Conservation (phyloP, 2,329 filamentous ascomycete genomes). For the Pseudogymnoascus sp. region DNA sequence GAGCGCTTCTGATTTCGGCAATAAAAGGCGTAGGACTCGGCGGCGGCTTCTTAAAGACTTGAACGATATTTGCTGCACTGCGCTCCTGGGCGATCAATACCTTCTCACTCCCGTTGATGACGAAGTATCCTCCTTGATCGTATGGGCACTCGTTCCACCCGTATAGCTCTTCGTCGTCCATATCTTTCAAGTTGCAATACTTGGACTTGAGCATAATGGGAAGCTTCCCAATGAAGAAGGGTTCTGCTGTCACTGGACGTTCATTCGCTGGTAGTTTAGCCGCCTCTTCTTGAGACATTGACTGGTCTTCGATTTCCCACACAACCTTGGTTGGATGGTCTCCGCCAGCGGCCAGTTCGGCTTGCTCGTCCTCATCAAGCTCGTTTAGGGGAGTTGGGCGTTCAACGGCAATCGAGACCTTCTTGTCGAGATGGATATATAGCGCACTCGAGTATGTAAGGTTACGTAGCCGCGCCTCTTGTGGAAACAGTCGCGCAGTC, state of each 20-base stretch:
- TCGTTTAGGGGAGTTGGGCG: constrained; percentile 59
- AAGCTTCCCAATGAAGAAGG: constrained; percentile 88
- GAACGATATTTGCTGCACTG: constrained; percentile 95
- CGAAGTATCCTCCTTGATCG: constrained; percentile 96
- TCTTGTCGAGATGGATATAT: constrained; percentile 82
- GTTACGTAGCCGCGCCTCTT: constrained; percentile 92
- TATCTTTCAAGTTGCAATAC: constrained; percentile 80
- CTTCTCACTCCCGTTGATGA: constrained; percentile 99
- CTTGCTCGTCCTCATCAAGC: constrained; percentile 58
- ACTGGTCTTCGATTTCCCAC: constrained; percentile 49
- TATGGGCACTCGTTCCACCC: constrained; percentile 94
- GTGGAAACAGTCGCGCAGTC: constrained; percentile 77
- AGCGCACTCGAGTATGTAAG: constrained; percentile 90
- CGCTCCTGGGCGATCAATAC: constrained; percentile 96
- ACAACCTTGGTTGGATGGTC: constrained; percentile 51
- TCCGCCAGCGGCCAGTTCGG: constrained; percentile 47
- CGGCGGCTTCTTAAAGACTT: constrained; percentile 95
- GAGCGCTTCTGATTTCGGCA: constrained; percentile 90
- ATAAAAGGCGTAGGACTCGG: constrained; percentile 90
- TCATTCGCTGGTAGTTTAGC: constrained; percentile 22
- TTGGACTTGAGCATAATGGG: constrained; percentile 98
- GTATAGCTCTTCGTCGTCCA: constrained; percentile 81
- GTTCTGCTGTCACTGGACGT: constrained; percentile 34
- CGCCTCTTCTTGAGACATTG: constrained; percentile 25
- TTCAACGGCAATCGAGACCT: constrained; percentile 76